Evolutionary conservation across 2,329 filamentous ascomycete genomes (phyloP), one percentile per base, ranked within the genome.

Genomic region (Talaromyces sp.): DNA sequence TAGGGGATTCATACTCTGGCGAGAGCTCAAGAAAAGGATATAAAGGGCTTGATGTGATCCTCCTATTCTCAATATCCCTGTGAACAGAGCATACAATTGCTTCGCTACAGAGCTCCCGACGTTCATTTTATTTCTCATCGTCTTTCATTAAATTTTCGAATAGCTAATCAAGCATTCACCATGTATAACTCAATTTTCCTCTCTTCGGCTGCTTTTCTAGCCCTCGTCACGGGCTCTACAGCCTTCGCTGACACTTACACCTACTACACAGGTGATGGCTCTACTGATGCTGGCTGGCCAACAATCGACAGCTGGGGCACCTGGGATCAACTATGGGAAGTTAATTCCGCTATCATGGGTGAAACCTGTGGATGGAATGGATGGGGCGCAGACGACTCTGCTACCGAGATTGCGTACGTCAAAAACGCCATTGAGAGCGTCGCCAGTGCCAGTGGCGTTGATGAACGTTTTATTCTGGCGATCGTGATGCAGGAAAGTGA

Each of bases 401-500:
- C 41, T 45, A 19, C 16, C 8, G 41, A 45, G 8, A 45, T 45
- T n/a, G 5, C 41, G n/a, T 45, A 45, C 41, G 19, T 45, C 16
- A 2, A 45, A 45, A 45, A 8, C 8, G 41, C 41, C 41, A 45
- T 45, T 45, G n/a, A 45, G 8, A 19, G 9, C 11, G n/a, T 45
- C n/a, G 41, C 41, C 41, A 45, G 41, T 45, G 16, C 41, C 16
- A 45, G 41, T n/a, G 41, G 41, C 10, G 41, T 45, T 3, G 41
- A 45, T 47, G 57, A 43, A 22, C 57, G 57, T 7, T 77, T 78
- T 60, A 76, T 80, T 66, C 72, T 80, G 2, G 75, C 76, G 24
- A 70, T 79, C 62, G 69, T 79, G 33, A 72, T 79, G 70, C 78
- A 80, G 65, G 78, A 80, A 68, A 75, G 72, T 47, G 70, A 71